These are phyloP conservation scores for Ephemerocybe angulata DNA, from an alignment of 768 basidiomycete species.

Conservation along the genomic window DNA sequence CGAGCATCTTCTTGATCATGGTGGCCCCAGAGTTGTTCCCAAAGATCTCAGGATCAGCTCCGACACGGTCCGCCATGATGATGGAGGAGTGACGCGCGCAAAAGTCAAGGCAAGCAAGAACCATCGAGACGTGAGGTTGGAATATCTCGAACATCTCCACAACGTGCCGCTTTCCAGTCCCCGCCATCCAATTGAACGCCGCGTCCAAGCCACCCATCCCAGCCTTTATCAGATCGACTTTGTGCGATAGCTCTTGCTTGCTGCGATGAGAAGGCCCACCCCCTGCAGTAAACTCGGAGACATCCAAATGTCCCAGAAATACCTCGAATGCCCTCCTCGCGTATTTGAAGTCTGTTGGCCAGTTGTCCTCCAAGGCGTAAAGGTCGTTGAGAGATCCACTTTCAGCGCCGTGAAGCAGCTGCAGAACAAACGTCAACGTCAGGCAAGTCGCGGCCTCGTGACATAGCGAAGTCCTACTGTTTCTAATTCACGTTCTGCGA, in stretches of 20 bases:
- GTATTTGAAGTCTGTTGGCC: background rate
- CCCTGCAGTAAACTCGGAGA: background rate
- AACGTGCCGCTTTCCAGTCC: background rate
- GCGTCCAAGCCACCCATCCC: background rate
- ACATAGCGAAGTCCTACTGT: no score
- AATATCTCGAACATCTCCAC: background rate
- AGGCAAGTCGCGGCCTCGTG: no score
- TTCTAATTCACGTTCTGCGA: no score
- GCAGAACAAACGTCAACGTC: no score
- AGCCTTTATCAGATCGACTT: background rate
- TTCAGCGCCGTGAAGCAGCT: background rate
- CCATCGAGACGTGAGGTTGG: background rate
- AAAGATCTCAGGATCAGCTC: background rate
- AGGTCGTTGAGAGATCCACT: background rate
- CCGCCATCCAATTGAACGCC: background rate
- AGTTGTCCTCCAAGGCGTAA: background rate
- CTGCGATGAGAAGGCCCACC: background rate
- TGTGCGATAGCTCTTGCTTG: background rate
- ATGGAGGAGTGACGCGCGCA: background rate
- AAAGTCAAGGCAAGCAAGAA: background rate
- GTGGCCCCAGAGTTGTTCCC: background rate
- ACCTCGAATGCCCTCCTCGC: background rate
- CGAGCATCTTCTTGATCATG: background rate
- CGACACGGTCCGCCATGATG: background rate
- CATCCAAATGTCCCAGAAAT: background rate